Evolutionary conservation across 2,329 filamentous ascomycete species (phyloP), one percentile per base, ranked within the genome.

Genomic region (Leptodontidium sp.): DNA sequence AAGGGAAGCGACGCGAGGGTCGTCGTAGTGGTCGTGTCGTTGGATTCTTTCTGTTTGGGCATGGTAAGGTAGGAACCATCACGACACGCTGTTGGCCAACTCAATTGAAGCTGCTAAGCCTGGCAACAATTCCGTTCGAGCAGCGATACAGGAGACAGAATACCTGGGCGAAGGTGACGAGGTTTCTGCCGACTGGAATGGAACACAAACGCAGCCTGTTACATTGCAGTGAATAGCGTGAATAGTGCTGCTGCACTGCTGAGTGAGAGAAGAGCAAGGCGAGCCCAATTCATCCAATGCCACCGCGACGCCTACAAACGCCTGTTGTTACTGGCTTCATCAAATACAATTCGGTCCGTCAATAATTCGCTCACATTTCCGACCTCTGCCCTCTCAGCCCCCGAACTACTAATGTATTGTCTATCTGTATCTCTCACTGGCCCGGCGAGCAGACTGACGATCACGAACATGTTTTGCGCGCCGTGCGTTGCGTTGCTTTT

Each of bases 371-470:
- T 58, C 55, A n/a, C 55, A 40, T 59, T 12, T 43, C 57, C 21
- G 57, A 17, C 35, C 57, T 59, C 57, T 21, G 57, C 14, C 35
- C 57, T 59, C 55, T 59, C 55, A 59, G 55, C 55, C 38, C 35
- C 35, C 57, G 55, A 58, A 38, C 17, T 24, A 58, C 35, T 24
- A 2, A 47, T 17, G 14, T 47, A 17, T 47, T 47, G 45, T 47
- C 32, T 40, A 8, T 40, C 55, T 26, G 53, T 58, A 24, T 58
- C 35, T 40, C n/a, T 58, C n/a, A 58, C 55, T 58, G 55, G 55
- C 17, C 29, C 26, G 9, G 9, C 45, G n/a, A 17, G 45, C 12
- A 40, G 32, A 24, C 17, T 40, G 21, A 14, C 14, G 11, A 40
- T 45, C 57, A 43, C 26, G 35, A n/a, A 45, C 57, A 45, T 26